A percentile compares a stretch with the other conserved stretches of the same genome.
Conservation (phyloP, 768 basidiomycete species). For the Cyclocybe cylindracea region DNA sequence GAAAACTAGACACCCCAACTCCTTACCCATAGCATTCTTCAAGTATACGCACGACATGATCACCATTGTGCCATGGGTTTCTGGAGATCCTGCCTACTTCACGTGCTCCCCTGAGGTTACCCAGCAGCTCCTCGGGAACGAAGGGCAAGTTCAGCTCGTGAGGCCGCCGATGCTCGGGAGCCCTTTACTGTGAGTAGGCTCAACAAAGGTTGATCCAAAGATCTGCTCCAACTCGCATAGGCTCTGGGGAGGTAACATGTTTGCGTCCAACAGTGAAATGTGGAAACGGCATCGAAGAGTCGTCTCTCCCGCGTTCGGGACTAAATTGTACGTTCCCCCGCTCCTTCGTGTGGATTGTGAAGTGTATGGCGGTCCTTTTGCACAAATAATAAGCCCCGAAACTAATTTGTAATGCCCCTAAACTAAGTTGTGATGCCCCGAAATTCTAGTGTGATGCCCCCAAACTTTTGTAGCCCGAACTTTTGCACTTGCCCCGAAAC, state of each 20-base stretch:
- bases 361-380: no score
- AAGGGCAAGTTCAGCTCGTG: conserved; percentile 11
- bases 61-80: conserved; percentile 20
- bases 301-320: conserved; percentile 10
- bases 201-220: not conserved
- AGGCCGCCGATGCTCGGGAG: conserved; percentile 8
- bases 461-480: no score
- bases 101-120: conserved; percentile 24
- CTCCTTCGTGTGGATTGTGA: no score
- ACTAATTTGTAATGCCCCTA: no score
- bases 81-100: conserved; percentile 15
- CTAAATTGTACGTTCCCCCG: conserved; percentile 4
- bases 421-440: no score
- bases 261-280: conserved; percentile 1
- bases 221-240: conserved; percentile 1
- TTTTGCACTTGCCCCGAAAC: no score
- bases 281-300: conserved; percentile 12
- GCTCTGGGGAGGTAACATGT: conserved; percentile 11
- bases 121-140: conserved; percentile 20
- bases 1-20: no score
- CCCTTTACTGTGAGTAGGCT: conserved; percentile 3
- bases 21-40: conserved; percentile 18
- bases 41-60: conserved; percentile 24
- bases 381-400: no score
- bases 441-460: no score